Evolutionary conservation across 495 filamentous ascomycete genomes (phyloP).

Genomic region (Daldinia decipiens): DNA sequence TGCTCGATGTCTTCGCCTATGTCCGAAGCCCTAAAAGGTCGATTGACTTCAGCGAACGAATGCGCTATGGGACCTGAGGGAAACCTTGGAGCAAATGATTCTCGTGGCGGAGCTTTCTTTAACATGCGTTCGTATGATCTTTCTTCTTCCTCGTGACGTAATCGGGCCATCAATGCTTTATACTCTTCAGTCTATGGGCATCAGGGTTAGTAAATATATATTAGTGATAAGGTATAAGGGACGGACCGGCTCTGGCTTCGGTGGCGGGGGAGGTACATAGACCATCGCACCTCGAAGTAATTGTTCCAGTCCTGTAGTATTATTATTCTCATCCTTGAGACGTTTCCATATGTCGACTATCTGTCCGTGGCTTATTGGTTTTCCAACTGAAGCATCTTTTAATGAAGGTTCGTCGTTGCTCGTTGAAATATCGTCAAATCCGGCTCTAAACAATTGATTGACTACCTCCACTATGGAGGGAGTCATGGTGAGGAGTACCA

Average conservation of each 20-base stretch:
- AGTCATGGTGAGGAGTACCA: constrained; percentile 86
- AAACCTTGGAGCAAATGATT: constrained; percentile 69
- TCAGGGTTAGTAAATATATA: constrained; percentile 38
- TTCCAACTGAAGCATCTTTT: constrained; percentile 62
- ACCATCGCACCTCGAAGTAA: constrained; percentile 77
- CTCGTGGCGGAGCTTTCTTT: constrained; percentile 62
- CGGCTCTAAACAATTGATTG: constrained; percentile 48
- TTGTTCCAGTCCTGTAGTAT: constrained; percentile 63
- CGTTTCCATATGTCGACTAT: constrained; percentile 72
- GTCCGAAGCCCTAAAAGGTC: constrained; percentile 51
- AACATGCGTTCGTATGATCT: constrained; percentile 82
- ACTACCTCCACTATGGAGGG: constrained; percentile 73
- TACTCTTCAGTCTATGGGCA: constrained; percentile 78
- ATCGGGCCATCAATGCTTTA: constrained; percentile 85
- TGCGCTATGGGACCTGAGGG: constrained; percentile 59
- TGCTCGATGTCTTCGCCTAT: constrained; percentile 66
- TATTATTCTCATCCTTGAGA: constrained; percentile 53
- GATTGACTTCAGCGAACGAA: constrained; percentile 62
- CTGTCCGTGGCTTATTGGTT: constrained; percentile 82
- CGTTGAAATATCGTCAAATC: constrained; percentile 17
- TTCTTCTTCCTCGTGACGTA: constrained; percentile 82
- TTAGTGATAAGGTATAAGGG: constrained; percentile 5
- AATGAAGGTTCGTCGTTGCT: constrained; percentile 54
- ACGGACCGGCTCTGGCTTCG: constrained; percentile 81
- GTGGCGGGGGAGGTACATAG: constrained; percentile 79